phyloP scores from a whole-genome alignment of 31 red algal genomes.

The Porphyra umbilicalis region DNA sequence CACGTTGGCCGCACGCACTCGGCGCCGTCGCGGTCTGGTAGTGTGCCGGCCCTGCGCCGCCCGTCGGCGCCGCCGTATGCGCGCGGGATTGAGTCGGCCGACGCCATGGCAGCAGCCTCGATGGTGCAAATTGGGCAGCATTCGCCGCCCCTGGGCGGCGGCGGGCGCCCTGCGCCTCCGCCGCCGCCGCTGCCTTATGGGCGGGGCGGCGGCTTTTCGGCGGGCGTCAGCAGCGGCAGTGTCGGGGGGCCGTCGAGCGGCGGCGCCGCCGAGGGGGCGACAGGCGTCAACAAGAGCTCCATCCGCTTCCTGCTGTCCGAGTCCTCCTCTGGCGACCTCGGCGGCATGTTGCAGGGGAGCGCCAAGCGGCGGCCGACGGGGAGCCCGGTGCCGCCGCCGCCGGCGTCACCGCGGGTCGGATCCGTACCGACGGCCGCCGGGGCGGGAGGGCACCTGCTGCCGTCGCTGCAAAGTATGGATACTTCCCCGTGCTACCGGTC shows the following conservation, averaged over 20 bases:
- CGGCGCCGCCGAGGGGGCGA: background rate
- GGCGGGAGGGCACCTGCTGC: background rate
- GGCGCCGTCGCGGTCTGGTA: background rate
- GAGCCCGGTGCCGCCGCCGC: background rate
- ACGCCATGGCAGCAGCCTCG: background rate
- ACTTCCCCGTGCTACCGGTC: background rate
- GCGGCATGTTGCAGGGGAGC: background rate
- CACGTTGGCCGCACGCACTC: background rate
- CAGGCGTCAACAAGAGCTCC: background rate
- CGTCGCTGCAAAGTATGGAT: background rate
- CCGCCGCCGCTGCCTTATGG: background rate
- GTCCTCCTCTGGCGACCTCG: background rate
- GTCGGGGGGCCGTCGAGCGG: no score
- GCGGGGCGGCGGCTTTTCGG: no score
- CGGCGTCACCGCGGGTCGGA: background rate
- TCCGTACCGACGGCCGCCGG: background rate
- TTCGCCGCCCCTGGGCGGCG: background rate
- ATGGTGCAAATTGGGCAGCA: background rate
- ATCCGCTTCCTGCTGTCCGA: background rate
- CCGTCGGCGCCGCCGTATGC: background rate
- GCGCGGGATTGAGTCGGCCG: background rate
- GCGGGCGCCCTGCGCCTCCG: no score
- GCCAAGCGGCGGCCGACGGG: background rate
- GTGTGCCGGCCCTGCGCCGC: background rate
- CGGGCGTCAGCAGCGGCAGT: no score